Evolutionary conservation across 495 filamentous ascomycete genomes (phyloP), one percentile per base, ranked within the genome.

Genomic region (Diplogelasinospora grovesii): DNA sequence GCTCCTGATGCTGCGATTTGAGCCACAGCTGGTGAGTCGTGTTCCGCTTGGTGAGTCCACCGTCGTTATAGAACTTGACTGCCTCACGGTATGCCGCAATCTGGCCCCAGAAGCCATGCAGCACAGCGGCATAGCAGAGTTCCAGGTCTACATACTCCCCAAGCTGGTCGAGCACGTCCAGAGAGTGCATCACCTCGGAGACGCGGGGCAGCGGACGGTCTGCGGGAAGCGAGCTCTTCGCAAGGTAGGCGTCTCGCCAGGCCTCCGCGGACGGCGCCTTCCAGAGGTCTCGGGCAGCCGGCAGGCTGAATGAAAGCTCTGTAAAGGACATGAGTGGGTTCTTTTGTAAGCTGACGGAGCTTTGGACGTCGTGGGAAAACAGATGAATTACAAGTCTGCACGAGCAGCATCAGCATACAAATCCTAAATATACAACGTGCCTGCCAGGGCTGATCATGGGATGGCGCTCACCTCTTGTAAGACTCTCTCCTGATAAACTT

Each of bases 261-360:
- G 63, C 61, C 11, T 55, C 33, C 9, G 75, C 71, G 0, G 65
- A 59, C 21, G 61, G 55, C 3, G 77, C 74, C 19, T 69, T 55
- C 73, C 74, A 81, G 2, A 81, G 52, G 2, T 59, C 39, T 9
- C 64, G 59, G 1, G 67, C 54, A 11, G 60, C 59, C 3, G 77
- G 75, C 6, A 79, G 49, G 8, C 72, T 66, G 6, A 79, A 59
- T n/a, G 66, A 62, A 6, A 80, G 42, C 33, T 81, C 77, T 7
- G 73, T 64, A 48, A 78, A 79, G 1, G 75, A 77, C 37, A 79
- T 69, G 1, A 77, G 43, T 2, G 74, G 67, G 21, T 59, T 70
- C 29, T 64, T 62, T 11, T 71, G 65, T 2, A 77, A 52, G 10
- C 70, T 56, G 16, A 80, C 60, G 3, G 74, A 71, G 7, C 66